A percentile compares a stretch with the other conserved stretches of the same genome.
These are phyloP conservation scores for Ziziphus jujuba DNA, from an alignment of 306 rosid genomes.

Conservation along the genomic window DNA sequence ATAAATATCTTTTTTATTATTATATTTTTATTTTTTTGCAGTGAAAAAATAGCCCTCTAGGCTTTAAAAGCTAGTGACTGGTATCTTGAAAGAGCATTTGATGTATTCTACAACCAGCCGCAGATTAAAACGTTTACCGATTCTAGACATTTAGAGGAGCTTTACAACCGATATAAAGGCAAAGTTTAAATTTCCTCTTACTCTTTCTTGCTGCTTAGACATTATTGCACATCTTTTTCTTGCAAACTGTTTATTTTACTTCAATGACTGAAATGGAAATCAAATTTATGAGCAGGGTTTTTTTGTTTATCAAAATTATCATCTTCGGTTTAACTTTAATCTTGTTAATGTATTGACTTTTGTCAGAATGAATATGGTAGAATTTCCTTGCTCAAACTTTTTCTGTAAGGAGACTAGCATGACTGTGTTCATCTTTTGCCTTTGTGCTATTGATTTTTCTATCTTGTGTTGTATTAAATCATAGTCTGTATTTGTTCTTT, in stretches of 20 bases:
- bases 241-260: background rate
- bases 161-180: conserved; percentile 96
- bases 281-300: background rate
- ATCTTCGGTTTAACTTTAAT: background rate
- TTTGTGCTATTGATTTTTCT: too few relatives aligned
- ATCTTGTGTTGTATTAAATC: too few relatives aligned
- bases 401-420: background rate
- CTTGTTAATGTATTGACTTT: background rate
- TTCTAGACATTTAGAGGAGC: conserved; percentile 93
- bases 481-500: too few relatives aligned
- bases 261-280: background rate
- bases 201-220: background rate
- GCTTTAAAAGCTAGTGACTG: conserved; percentile 89
- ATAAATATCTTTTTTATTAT: too few relatives aligned
- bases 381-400: background rate
- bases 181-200: conserved; percentile 30
- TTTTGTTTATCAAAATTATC: background rate
- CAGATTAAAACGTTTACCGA: conserved; percentile 71
- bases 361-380: background rate
- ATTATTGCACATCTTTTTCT: background rate
- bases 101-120: conserved; percentile 91
- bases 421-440: too few relatives aligned
- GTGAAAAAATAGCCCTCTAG: conserved; percentile 86
- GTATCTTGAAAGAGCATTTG: conserved; percentile 99
- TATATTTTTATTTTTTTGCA: conserved; percentile 28